Evolutionary conservation across 2,329 filamentous ascomycete genomes (phyloP).

Genomic region (Scedosporium minutisporum): DNA sequence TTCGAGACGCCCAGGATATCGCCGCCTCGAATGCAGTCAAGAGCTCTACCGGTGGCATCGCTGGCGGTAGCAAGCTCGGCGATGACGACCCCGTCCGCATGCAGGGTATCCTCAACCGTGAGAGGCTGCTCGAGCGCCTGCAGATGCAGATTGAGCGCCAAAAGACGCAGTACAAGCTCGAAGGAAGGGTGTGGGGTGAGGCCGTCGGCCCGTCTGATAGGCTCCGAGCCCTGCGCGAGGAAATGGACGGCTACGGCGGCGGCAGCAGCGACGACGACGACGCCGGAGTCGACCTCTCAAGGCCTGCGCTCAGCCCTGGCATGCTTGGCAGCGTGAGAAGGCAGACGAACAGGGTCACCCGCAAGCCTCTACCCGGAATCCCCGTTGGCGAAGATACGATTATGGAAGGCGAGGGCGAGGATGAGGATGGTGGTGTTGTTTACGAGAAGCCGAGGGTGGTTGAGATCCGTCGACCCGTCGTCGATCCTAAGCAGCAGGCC

Average conservation of each 20-base stretch:
- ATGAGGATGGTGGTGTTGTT: conserved; percentile 48
- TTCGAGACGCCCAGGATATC: conserved; percentile 92
- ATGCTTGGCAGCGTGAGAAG: conserved; percentile 65
- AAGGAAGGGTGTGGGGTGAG: conserved; percentile 84
- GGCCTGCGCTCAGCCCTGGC: conserved; percentile 55
- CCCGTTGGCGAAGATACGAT: conserved; percentile 30
- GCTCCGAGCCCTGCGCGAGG: conserved; percentile 80
- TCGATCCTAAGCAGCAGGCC: conserved; percentile 55
- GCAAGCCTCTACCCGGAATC: conserved; percentile 38
- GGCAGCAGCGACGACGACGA: conserved; percentile 14
- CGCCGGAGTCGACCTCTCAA: background rate
- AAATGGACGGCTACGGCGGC: conserved; percentile 66
- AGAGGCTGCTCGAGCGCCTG: conserved; percentile 83
- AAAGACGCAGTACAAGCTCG: conserved; percentile 95
- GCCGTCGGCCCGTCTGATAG: conserved; percentile 79
- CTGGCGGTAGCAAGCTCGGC: conserved; percentile 38
- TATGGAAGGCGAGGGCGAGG: conserved; percentile 42
- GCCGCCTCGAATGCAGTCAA: conserved; percentile 73
- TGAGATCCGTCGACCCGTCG: conserved; percentile 62
- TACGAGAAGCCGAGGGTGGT: conserved; percentile 74
- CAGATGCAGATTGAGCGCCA: conserved; percentile 94
- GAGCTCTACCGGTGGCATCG: conserved; percentile 23
- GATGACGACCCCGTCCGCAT: conserved; percentile 65
- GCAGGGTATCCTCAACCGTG: conserved; percentile 88
- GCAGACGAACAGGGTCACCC: conserved; percentile 39